Evolutionary conservation across 1,284 basidiomycete species (phyloP).

Genomic region (Amylostereum areolatum): DNA sequence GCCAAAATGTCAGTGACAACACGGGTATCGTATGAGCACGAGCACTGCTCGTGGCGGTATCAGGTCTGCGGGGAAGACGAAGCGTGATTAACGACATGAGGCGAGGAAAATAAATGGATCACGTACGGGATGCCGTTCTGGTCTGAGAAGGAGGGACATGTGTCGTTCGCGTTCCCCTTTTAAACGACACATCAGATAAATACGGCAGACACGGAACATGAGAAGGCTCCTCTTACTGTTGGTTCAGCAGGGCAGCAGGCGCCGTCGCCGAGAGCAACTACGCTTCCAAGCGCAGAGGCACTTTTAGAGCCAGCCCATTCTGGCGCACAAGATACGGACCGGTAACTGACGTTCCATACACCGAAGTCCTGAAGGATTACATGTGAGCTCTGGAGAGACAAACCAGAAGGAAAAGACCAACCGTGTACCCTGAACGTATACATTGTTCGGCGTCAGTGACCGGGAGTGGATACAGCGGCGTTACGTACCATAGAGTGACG

Average conservation of each 20-base stretch:
- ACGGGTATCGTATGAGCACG: too few species aligned
- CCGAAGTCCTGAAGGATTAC: conserved; percentile 57
- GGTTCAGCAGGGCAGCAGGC: conserved; percentile 69
- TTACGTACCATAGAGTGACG: conserved; percentile 46
- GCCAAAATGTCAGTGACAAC: too few species aligned
- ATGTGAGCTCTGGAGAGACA: conserved; percentile 1
- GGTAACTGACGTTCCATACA: conserved; percentile 74
- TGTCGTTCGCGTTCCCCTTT: conserved; percentile 43
- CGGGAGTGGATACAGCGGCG: background rate
- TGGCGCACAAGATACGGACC: conserved; percentile 48
- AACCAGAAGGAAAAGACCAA: conserved; percentile 17
- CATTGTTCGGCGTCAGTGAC: background rate
- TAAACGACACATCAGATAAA: background rate
- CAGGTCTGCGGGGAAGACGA: conserved; percentile 27
- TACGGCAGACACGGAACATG: background rate
- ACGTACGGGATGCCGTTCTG: conserved; percentile 61
- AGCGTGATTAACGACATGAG: background rate
- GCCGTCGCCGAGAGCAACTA: conserved; percentile 43
- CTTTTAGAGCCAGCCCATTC: conserved; percentile 59
- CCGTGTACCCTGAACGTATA: conserved; percentile 33
- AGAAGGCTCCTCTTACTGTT: conserved; percentile 32
- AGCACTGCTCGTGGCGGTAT: conserved; percentile 22
- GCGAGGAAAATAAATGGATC: background rate
- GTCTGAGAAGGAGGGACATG: conserved; percentile 71
- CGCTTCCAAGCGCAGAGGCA: conserved; percentile 58